Evolutionary conservation across 805 yeast genomes (phyloP).

Genomic region (Yarrowia hollandica): DNA sequence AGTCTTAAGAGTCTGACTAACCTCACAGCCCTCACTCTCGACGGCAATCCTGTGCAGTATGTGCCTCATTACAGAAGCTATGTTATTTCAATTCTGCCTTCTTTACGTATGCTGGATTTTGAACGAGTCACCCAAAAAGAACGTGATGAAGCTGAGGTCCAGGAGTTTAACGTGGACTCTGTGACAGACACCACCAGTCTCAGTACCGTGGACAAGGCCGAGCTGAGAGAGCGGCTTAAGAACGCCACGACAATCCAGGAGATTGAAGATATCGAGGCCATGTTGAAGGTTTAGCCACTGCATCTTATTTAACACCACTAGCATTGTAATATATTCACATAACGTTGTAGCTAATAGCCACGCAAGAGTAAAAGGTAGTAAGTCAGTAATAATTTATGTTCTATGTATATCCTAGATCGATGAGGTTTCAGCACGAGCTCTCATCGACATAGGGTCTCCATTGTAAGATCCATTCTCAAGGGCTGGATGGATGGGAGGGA

Average conservation of each 20-base stretch:
- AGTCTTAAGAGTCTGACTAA: slow-evolving; percentile 45
- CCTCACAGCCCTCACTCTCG: slow-evolving; percentile 52
- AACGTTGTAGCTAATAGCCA: not conserved
- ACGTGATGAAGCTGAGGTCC: slow-evolving; percentile 48
- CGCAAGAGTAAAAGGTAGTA: not conserved
- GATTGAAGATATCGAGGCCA: slow-evolving; percentile 65
- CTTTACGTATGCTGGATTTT: slow-evolving; percentile 66
- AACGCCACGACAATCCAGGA: slow-evolving; percentile 72
- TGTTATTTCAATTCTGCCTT: slow-evolving; percentile 63
- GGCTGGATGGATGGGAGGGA: slow-evolving; percentile 5
- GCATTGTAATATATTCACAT: slow-evolving; percentile 10
- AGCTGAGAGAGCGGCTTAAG: slow-evolving; percentile 54
- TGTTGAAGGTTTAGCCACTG: slow-evolving; percentile 41
- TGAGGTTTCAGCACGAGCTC: slow-evolving; percentile 10
- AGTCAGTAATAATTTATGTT: slow-evolving; percentile 20
- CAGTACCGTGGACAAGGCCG: slow-evolving; percentile 45
- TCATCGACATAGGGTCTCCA: not conserved
- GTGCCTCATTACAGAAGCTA: slow-evolving; percentile 58
- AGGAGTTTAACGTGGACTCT: slow-evolving; percentile 32
- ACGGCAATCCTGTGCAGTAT: slow-evolving; percentile 58
- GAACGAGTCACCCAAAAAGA: slow-evolving; percentile 62
- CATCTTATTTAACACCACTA: slow-evolving; percentile 9
- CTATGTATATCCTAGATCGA: slow-evolving; percentile 6
- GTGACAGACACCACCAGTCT: slow-evolving; percentile 48
- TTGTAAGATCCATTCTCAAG: slow-evolving; percentile 2